Base-by-base conservation (phyloP, 805 yeast species). In the Candida jianshihensis region DNA sequence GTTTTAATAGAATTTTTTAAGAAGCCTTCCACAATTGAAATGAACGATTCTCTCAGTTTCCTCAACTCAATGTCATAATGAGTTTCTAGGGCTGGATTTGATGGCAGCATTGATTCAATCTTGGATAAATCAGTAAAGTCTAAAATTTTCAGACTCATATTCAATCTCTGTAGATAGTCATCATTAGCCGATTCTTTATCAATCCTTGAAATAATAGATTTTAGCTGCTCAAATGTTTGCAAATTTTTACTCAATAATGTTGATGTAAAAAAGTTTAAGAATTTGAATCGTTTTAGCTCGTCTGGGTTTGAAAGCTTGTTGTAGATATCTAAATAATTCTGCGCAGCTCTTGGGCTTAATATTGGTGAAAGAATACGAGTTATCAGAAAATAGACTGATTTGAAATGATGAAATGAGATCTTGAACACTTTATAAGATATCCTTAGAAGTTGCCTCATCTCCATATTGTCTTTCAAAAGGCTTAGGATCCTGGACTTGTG, bases 21-120 rank as follows among this genome's bases (percentile, higher is more conserved):
- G 31, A 46, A 48, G 3, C 36, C 43, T 15, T 46, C 53, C 9
- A 51, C 6, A 0, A 42, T 42, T 12, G 31, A 18, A 13, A 43
- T 26, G 21, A 53, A 40, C 5, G 19, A 17, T 13, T 49, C 53
- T 13, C 38, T 38, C 8, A 42, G 13, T 26, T 49, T 48, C 14
- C 51, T 34, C 4, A 42, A 29, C 26, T 53, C 57, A 30, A 53
- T 51, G 18, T 49, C 48, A 21, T 30, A 38, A 19, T 47, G 49
- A 29, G 41, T 42, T 11, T 35, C n/a, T n/a, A n/a, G n/a, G n/a
- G n/a, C n/a, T n/a, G n/a, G n/a, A n/a, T n/a, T n/a, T n/a, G n/a
- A n/a, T n/a, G n/a, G n/a, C n/a, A n/a, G n/a, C n/a, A n/a, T n/a
- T n/a, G n/a, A 11, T n/a, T 39, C 37, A 41, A 1, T n/a, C 12